Evolutionary conservation across 495 filamentous ascomycete species (phyloP).

Genomic region (Xanthoparmelia taractica): DNA sequence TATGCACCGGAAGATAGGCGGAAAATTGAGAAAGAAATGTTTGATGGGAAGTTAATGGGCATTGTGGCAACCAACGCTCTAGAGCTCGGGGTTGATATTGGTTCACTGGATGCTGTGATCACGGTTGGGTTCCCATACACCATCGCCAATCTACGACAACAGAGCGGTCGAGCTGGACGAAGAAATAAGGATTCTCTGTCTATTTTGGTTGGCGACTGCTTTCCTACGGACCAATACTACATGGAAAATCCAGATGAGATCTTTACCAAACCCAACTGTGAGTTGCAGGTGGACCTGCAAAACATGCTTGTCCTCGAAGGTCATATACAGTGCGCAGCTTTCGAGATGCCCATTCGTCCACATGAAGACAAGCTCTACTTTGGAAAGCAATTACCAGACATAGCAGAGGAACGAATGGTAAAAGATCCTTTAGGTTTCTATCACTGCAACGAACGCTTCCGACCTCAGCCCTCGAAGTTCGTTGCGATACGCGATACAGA

Average conservation of each 20-base stretch:
- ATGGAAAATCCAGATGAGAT: slow-evolving; percentile 96
- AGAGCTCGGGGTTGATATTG: slow-evolving; percentile 93
- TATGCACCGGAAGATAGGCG: slow-evolving; percentile 93
- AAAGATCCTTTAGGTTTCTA: slow-evolving; percentile 72
- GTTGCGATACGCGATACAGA: slow-evolving; percentile 90
- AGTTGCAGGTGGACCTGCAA: slow-evolving; percentile 78
- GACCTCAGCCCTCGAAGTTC: slow-evolving; percentile 70
- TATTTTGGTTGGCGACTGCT: slow-evolving; percentile 84
- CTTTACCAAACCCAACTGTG: slow-evolving; percentile 86
- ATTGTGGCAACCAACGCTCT: slow-evolving; percentile 91
- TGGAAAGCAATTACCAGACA: slow-evolving; percentile 58
- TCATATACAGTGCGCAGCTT: slow-evolving; percentile 91
- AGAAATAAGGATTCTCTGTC: slow-evolving; percentile 92
- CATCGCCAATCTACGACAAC: slow-evolving; percentile 87
- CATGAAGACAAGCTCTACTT: slow-evolving; percentile 73
- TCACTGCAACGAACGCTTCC: slow-evolving; percentile 82
- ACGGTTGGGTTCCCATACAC: slow-evolving; percentile 93
- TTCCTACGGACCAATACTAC: slow-evolving; percentile 89
- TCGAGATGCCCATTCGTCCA: slow-evolving; percentile 83
- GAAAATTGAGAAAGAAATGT: slow-evolving; percentile 92
- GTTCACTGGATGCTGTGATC: slow-evolving; percentile 86
- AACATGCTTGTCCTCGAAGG: slow-evolving; percentile 90
- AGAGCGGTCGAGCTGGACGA: slow-evolving; percentile 87
- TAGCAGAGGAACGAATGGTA: slow-evolving; percentile 70
- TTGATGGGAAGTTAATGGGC: slow-evolving; percentile 85